A percentile compares a stretch with the other conserved stretches of the same genome.
Conservation (phyloP, 108 stramenopile species). For the Skeletonema potamos region DNA sequence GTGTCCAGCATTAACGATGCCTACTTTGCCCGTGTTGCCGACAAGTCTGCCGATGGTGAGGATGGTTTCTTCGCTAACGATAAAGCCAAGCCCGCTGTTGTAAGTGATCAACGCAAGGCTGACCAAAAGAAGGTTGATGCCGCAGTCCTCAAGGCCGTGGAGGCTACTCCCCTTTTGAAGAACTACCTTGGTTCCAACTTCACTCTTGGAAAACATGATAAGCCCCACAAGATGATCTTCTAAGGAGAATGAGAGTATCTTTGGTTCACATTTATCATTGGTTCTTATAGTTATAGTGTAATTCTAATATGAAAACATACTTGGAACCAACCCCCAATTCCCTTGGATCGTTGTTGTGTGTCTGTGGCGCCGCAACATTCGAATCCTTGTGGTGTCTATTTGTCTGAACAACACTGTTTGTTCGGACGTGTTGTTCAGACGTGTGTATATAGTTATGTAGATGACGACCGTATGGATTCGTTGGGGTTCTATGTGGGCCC, state of each 20-base stretch:
- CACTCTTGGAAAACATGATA: slow-evolving; percentile 87
- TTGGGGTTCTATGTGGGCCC: no score
- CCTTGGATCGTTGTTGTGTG: background rate
- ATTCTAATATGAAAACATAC: slow-evolving; percentile 5
- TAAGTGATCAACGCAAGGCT: slow-evolving; percentile 91
- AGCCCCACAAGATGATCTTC: slow-evolving; percentile 98
- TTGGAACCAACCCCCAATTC: slow-evolving; percentile 4
- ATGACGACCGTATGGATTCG: background rate
- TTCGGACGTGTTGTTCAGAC: background rate
- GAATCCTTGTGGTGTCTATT: background rate
- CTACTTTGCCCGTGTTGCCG: slow-evolving; percentile 89
- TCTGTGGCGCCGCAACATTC: background rate
- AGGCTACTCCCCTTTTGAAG: slow-evolving; percentile 80
- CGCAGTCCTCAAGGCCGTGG: slow-evolving; percentile 76
- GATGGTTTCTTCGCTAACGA: slow-evolving; percentile 91
- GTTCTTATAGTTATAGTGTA: slow-evolving; percentile 3
- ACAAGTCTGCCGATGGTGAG: slow-evolving; percentile 59
- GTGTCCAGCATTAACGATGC: slow-evolving; percentile 86
- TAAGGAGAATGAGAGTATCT: slow-evolving; percentile 58
- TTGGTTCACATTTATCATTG: background rate
- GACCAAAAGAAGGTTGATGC: slow-evolving; percentile 96
- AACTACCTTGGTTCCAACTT: slow-evolving; percentile 95
- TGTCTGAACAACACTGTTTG: background rate
- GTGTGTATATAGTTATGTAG: background rate
- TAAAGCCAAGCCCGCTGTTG: slow-evolving; percentile 81